Conservation (phyloP, 2,329 filamentous ascomycete species). For the Trichoderma citrinoviride region DNA sequence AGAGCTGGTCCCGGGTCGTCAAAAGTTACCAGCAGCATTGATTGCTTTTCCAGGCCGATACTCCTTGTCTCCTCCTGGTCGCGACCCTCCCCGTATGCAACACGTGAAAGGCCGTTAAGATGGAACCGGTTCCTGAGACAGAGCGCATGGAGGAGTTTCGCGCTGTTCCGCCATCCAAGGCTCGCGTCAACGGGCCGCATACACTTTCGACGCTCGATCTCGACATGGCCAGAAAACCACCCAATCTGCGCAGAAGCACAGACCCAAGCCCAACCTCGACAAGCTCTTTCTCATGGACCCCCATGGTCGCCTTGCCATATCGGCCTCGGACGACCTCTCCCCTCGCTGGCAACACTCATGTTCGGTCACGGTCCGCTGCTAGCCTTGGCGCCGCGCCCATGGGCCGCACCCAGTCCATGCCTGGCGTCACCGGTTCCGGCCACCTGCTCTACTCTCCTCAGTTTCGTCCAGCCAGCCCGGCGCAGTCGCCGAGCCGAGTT, state of each 20-base stretch:
- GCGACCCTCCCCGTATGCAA: constrained; percentile 11
- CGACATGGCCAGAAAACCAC: constrained; percentile 50
- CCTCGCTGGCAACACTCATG: constrained; percentile 51
- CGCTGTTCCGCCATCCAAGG: constrained; percentile 53
- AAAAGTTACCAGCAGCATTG: neutral
- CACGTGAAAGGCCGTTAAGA: constrained; percentile 34
- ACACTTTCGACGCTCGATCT: constrained; percentile 41
- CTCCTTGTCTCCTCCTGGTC: neutral
- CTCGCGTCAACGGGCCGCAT: constrained; percentile 48
- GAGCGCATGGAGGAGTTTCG: constrained; percentile 67
- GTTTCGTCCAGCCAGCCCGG: constrained; percentile 53
- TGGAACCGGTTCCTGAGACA: constrained; percentile 68
- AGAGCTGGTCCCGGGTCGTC: neutral
- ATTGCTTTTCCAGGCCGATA: neutral
- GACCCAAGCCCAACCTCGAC: constrained; percentile 52
- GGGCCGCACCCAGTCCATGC: constrained; percentile 63
- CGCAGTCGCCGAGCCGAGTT: constrained; percentile 51
- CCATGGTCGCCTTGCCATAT: constrained; percentile 48
- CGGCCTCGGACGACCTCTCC: constrained; percentile 63
- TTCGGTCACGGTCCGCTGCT: constrained; percentile 57
- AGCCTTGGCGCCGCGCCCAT: constrained; percentile 53
- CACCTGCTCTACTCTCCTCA: constrained; percentile 56
- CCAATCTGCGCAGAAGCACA: constrained; percentile 55
- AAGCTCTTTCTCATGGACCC: constrained; percentile 48
- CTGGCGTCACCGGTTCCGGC: constrained; percentile 58